Conservation (phyloP, 768 basidiomycete species). For the Lentinula lateritia region DNA sequence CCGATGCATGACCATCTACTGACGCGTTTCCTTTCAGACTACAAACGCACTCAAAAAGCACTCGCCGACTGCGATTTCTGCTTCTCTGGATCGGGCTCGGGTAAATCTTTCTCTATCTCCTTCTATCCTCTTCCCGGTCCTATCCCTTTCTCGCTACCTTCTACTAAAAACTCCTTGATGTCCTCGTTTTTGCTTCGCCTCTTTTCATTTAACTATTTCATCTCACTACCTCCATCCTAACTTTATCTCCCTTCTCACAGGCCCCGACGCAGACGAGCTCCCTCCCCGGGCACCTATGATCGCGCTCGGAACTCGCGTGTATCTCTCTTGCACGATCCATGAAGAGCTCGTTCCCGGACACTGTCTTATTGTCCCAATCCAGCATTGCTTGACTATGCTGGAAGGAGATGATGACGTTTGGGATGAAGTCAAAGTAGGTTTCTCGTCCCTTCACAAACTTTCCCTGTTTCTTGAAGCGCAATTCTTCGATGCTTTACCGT, state of each 20-base stretch:
- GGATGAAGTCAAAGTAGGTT: slow-evolving; percentile 21
- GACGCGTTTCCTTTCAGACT: slow-evolving; percentile 48
- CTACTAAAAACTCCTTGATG: background rate
- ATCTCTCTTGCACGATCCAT: slow-evolving; percentile 81
- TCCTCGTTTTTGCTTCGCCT: background rate
- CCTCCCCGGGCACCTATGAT: slow-evolving; percentile 83
- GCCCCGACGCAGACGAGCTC: slow-evolving; percentile 76
- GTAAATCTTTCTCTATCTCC: background rate
- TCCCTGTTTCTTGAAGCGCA: too few species aligned
- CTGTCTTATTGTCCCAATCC: slow-evolving; percentile 92
- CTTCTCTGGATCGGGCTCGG: slow-evolving; percentile 27
- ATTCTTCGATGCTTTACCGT: background rate
- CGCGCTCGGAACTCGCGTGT: slow-evolving; percentile 86
- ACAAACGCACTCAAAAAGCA: slow-evolving; percentile 89
- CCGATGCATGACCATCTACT: background rate
- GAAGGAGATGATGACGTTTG: slow-evolving; percentile 10
- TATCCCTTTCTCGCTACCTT: too few species aligned
- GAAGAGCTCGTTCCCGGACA: slow-evolving; percentile 93
- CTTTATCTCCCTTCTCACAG: background rate
- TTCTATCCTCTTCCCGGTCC: background rate
- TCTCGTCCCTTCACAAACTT: background rate
- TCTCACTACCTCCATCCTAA: background rate
- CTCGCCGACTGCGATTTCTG: slow-evolving; percentile 84
- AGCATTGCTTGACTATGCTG: slow-evolving; percentile 88
- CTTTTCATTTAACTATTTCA: background rate